Percentiles rank a stretch among this genome's conserved stretches.
Conservation (phyloP, 2,329 filamentous ascomycete species). For the Hypoxylon sp. region DNA sequence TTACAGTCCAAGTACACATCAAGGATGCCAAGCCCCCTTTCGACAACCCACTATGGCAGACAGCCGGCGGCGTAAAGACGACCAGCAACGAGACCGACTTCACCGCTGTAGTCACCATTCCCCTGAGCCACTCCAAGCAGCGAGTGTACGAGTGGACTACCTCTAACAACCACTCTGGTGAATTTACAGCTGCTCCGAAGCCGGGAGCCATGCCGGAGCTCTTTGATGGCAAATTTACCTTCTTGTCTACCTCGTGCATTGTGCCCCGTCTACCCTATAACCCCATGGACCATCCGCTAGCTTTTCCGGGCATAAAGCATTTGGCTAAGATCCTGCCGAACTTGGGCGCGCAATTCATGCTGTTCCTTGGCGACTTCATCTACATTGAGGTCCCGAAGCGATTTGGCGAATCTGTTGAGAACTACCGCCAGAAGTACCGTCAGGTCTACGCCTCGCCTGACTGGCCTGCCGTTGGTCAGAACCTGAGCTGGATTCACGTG, state of each 20-base stretch:
- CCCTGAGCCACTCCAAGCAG: conserved; percentile 69
- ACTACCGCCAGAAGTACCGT: conserved; percentile 91
- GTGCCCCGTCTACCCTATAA: conserved; percentile 91
- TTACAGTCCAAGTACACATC: conserved; percentile 72
- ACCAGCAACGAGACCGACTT: conserved; percentile 83
- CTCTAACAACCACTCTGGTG: conserved; percentile 86
- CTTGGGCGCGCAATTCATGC: conserved; percentile 78
- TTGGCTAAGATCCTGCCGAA: conserved; percentile 76
- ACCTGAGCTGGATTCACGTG: conserved; percentile 97
- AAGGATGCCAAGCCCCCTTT: conserved; percentile 59
- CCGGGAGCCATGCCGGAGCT: conserved; percentile 68
- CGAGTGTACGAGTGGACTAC: conserved; percentile 83
- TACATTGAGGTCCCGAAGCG: conserved; percentile 88
- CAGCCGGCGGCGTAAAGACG: conserved; percentile 68
- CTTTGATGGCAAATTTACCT: conserved; percentile 79
- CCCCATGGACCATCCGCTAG: conserved; percentile 80
- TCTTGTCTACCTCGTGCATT: conserved; percentile 91
- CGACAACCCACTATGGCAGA: conserved; percentile 70
- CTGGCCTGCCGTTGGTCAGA: conserved; percentile 77
- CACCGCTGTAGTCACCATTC: conserved; percentile 74
- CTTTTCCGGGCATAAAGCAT: conserved; percentile 80
- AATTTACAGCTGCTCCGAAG: conserved; percentile 79
- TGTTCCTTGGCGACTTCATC: conserved; percentile 88
- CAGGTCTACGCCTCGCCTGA: conserved; percentile 96
- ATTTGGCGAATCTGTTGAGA: conserved; percentile 73